A percentile compares a stretch with the other conserved stretches of the same genome.
phyloP scores from a whole-genome alignment of 148 eudicot genomes.

The Heliosperma pusillum region DNA sequence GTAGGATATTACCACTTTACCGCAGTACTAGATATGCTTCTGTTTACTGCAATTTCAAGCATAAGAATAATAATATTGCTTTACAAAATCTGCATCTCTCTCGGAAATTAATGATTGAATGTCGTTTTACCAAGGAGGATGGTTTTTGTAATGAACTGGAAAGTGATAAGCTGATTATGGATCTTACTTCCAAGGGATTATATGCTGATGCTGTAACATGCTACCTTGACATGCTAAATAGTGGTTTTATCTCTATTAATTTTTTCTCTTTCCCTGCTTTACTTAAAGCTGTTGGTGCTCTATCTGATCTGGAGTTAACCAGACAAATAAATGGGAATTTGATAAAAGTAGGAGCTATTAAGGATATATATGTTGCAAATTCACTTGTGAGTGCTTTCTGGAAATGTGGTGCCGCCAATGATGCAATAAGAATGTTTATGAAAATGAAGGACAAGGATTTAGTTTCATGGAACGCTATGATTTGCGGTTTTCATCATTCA shows the following conservation, averaged over 20 bases:
- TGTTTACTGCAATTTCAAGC: constrained; percentile 9
- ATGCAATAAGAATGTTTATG: constrained; percentile 28
- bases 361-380: constrained; percentile 32
- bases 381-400: constrained; percentile 32
- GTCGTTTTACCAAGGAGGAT: not conserved
- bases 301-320: constrained; percentile 21
- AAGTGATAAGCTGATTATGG: constrained; percentile 23
- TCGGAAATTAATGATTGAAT: not conserved
- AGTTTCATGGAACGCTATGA: constrained; percentile 38
- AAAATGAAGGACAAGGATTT: constrained; percentile 29
- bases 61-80: not conserved
- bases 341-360: constrained; percentile 27
- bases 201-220: constrained; percentile 26
- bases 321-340: constrained; percentile 34
- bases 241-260: not conserved
- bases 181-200: constrained; percentile 24
- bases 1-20: constrained; percentile 1
- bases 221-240: constrained; percentile 23
- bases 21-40: constrained; percentile 1
- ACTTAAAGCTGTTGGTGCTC: constrained; percentile 33
- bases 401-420: constrained; percentile 26
- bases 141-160: constrained; percentile 11
- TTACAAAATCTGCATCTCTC: constrained; percentile 12
- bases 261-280: constrained; percentile 27
- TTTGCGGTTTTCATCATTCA: constrained; percentile 31